phyloP scores from a whole-genome alignment of 139 green algal species.

The Protoeuglena noctilucae region DNA sequence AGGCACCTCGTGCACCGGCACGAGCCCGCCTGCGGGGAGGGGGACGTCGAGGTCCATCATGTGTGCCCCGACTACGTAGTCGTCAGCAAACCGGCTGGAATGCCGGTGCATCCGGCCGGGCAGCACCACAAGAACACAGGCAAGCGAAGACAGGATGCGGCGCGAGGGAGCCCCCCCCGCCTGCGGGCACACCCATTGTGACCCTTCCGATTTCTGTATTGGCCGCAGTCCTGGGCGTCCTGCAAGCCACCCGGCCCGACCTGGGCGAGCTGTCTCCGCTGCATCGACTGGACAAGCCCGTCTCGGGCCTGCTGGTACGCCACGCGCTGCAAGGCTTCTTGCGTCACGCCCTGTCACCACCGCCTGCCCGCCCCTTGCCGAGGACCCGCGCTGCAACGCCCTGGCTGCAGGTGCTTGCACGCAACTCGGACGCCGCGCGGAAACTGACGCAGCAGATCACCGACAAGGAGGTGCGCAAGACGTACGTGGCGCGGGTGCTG shows the following conservation, averaged over 20 bases:
- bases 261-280: constrained; percentile 46
- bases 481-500: constrained; percentile 64
- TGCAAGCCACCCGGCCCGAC: constrained; percentile 35
- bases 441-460: constrained; percentile 30
- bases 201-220: too few relatives aligned
- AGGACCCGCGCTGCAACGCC: too few relatives aligned
- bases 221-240: constrained; percentile 57
- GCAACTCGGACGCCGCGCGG: constrained; percentile 32
- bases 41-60: constrained; percentile 21
- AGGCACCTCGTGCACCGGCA: constrained; percentile 70
- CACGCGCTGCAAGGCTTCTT: too few relatives aligned
- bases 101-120: constrained; percentile 73
- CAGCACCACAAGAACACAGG: constrained; percentile 91
- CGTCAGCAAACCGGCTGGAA: constrained; percentile 58
- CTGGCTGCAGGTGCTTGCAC: too few relatives aligned
- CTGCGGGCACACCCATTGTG: too few relatives aligned
- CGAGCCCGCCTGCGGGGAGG: constrained; percentile 54
- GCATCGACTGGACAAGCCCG: constrained; percentile 67
- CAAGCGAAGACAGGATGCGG: too few relatives aligned
- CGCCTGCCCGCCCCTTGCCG: too few relatives aligned
- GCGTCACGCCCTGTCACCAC: too few relatives aligned
- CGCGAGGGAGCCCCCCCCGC: too few relatives aligned
- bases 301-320: constrained; percentile 77
- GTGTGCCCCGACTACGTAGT: constrained; percentile 35
- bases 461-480: constrained; percentile 41